Evolutionary conservation across 2,329 filamentous ascomycete species (phyloP).

Genomic region (Aspergillus sp.): DNA sequence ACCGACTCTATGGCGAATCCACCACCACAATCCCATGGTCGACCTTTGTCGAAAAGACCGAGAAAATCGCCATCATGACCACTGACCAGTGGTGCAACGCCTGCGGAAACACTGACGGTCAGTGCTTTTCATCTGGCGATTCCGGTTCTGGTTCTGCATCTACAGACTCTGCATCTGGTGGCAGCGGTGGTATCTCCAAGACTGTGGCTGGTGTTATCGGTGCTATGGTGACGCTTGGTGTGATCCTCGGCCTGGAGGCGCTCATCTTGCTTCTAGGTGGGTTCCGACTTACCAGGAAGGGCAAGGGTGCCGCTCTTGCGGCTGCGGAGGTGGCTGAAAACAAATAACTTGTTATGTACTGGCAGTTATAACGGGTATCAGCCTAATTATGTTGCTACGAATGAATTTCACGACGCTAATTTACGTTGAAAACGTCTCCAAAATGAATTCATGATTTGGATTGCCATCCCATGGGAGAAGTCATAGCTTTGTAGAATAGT

Average conservation of each 20-base stretch:
- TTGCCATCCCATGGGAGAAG: neutral
- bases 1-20: constrained; percentile 61
- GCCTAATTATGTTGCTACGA: neutral
- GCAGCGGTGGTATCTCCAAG: constrained; percentile 57
- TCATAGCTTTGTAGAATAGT: neutral
- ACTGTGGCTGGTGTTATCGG: constrained; percentile 80
- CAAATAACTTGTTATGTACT: constrained; percentile 2
- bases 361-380: neutral
- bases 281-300: constrained; percentile 60
- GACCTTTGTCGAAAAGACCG: constrained; percentile 65
- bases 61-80: constrained; percentile 65
- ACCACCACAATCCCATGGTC: constrained; percentile 63
- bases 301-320: constrained; percentile 13
- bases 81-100: constrained; percentile 69
- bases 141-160: constrained; percentile 27
- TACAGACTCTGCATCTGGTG: constrained; percentile 15
- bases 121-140: constrained; percentile 55
- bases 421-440: neutral
- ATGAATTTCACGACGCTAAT: neutral
- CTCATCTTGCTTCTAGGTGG: constrained; percentile 57
- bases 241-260: constrained; percentile 58
- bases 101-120: constrained; percentile 71
- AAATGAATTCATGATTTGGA: neutral
- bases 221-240: constrained; percentile 66
- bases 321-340: constrained; percentile 22